These are phyloP conservation scores for Cytospora piceicola DNA, from an alignment of 2,329 filamentous ascomycete genomes.

Conservation along the genomic window DNA sequence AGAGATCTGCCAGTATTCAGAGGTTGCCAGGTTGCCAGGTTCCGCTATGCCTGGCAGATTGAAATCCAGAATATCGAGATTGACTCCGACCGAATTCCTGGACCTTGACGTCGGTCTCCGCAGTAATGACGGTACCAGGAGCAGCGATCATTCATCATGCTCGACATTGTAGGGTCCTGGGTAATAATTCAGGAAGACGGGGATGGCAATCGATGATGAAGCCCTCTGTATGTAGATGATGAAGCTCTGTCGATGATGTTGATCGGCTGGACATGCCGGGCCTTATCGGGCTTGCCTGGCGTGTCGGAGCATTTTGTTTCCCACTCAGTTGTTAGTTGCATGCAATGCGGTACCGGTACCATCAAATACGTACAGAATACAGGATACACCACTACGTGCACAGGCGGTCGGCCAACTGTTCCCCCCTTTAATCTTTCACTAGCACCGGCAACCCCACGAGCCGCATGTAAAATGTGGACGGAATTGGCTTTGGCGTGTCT, in stretches of 20 bases:
- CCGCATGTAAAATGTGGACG: conserved; percentile 15
- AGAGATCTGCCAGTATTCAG: conserved; percentile 8
- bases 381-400: no score
- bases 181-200: neutral
- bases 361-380: no score
- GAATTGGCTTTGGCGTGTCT: conserved; percentile 16
- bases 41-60: neutral
- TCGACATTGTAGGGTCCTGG: conserved; percentile 2
- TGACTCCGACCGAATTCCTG: conserved; percentile 13
- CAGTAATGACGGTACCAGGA: conserved; percentile 12
- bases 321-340: neutral
- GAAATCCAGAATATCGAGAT: conserved; percentile 5
- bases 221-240: neutral
- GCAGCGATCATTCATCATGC: neutral
- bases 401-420: conserved; percentile 1
- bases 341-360: no score
- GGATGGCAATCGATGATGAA: neutral
- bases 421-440: conserved; percentile 21
- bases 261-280: neutral
- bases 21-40: no score
- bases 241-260: neutral
- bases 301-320: neutral
- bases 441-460: conserved; percentile 22
- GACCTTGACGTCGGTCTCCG: neutral
- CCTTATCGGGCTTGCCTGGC: no score